Conservation (phyloP, 2,329 filamentous ascomycete species). For the Pleoardoris graminearum region DNA sequence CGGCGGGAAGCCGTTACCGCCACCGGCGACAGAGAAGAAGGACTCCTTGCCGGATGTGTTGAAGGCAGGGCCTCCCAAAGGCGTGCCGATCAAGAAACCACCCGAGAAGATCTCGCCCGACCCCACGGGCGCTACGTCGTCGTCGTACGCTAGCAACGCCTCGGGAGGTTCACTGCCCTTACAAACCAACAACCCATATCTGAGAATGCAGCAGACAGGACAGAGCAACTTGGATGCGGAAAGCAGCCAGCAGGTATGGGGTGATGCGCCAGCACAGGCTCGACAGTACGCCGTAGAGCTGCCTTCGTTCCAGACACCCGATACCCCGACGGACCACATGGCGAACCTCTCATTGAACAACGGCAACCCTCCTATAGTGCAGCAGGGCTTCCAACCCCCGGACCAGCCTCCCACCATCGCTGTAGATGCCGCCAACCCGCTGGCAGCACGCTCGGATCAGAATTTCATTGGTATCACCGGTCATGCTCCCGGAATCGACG, state of each 20-base stretch:
- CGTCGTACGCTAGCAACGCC: constrained; percentile 36
- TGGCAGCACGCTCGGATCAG: constrained; percentile 25
- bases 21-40: constrained; percentile 14
- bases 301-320: constrained; percentile 47
- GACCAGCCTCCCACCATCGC: constrained; percentile 37
- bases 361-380: constrained; percentile 10
- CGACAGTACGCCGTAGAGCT: constrained; percentile 45
- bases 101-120: constrained; percentile 35
- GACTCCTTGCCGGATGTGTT: constrained; percentile 35
- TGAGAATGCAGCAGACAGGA: constrained; percentile 44
- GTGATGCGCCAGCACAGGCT: constrained; percentile 32
- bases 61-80: constrained; percentile 36
- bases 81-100: constrained; percentile 35
- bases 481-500: constrained; percentile 35
- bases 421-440: constrained; percentile 28
- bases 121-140: constrained; percentile 33
- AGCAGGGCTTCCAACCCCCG: constrained; percentile 15
- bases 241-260: constrained; percentile 46
- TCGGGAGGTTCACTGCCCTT: constrained; percentile 38
- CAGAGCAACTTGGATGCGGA: constrained; percentile 42
- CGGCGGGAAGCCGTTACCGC: constrained; percentile 32
- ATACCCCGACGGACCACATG: constrained; percentile 43
- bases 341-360: constrained; percentile 42
- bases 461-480: constrained; percentile 30
- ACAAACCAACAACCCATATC: constrained; percentile 52